Percentiles rank a stretch among this genome's conserved stretches.
Conservation (phyloP, 805 yeast species). For the Yarrowia keelungensis region DNA sequence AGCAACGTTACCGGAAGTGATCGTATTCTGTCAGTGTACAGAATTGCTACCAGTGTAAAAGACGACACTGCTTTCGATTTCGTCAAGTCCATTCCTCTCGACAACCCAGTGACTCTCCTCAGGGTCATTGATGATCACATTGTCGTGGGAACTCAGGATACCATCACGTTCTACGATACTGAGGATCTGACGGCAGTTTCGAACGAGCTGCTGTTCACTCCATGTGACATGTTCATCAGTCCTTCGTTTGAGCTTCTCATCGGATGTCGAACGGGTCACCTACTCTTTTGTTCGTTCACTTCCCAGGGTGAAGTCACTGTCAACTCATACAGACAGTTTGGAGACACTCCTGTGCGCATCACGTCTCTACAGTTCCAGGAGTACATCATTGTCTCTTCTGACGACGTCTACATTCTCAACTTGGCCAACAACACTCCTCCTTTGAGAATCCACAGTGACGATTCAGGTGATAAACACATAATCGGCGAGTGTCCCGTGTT, state of each 20-base stretch:
- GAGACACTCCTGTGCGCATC: conserved; percentile 8
- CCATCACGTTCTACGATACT: conserved; percentile 13
- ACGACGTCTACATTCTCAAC: conserved; percentile 12
- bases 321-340: conserved; percentile 25
- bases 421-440: conserved; percentile 21
- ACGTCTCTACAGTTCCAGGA: conserved; percentile 21
- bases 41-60: not conserved
- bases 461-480: not conserved
- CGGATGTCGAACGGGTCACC: conserved; percentile 27
- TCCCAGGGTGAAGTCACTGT: conserved; percentile 5
- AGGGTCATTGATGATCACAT: conserved; percentile 17
- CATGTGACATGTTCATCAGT: conserved; percentile 24
- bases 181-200: conserved; percentile 21
- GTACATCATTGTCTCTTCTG: conserved; percentile 20
- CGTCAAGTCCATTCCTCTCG: conserved; percentile 3
- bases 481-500: conserved; percentile 31
- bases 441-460: conserved; percentile 2
- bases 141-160: conserved; percentile 17
- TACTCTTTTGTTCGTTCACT: conserved; percentile 2
- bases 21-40: not conserved
- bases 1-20: not conserved
- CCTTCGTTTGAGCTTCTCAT: conserved; percentile 5
- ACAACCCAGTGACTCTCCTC: conserved; percentile 14
- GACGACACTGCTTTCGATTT: conserved; percentile 5
- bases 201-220: conserved; percentile 9